Evolutionary conservation across 352 stramenopile species (phyloP).

Genomic region (Globisporangium apiculatum): DNA sequence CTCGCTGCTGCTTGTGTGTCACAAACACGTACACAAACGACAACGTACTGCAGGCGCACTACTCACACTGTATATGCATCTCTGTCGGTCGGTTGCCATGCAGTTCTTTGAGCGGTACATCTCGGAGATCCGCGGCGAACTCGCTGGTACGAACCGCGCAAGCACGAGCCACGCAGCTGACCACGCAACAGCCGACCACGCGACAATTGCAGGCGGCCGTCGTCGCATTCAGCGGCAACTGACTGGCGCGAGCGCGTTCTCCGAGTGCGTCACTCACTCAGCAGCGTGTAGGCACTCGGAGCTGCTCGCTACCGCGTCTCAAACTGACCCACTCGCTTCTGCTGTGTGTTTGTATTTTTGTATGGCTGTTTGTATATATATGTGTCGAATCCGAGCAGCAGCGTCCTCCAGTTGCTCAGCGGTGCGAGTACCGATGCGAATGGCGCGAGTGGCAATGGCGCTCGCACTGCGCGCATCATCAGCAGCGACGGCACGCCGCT

Average conservation of each 20-base stretch:
- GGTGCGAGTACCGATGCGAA: background rate
- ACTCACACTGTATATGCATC: background rate
- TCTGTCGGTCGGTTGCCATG: background rate
- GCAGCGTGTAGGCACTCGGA: too few species aligned
- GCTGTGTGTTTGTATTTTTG: background rate
- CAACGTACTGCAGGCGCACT: background rate
- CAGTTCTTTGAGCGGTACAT: slow-evolving; percentile 17
- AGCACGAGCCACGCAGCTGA: background rate
- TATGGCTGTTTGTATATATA: background rate
- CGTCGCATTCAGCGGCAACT: slow-evolving; percentile 6
- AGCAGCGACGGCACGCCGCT: slow-evolving; percentile 60
- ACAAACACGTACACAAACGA: too few species aligned
- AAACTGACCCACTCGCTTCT: background rate
- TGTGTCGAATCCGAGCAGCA: slow-evolving; percentile 10
- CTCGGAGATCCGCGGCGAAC: slow-evolving; percentile 29
- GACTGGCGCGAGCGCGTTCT: slow-evolving; percentile 8
- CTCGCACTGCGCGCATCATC: slow-evolving; percentile 44
- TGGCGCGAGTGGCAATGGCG: slow-evolving; percentile 12
- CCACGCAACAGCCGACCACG: background rate
- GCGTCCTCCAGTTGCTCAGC: slow-evolving; percentile 41
- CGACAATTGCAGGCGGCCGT: background rate
- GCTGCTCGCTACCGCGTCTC: too few species aligned
- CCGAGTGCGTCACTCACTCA: slow-evolving; percentile 5
- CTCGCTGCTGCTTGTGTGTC: background rate
- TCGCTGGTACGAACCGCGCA: slow-evolving; percentile 10